phyloP scores from a whole-genome alignment of 768 basidiomycete genomes.

The Dentipellis fragilis region DNA sequence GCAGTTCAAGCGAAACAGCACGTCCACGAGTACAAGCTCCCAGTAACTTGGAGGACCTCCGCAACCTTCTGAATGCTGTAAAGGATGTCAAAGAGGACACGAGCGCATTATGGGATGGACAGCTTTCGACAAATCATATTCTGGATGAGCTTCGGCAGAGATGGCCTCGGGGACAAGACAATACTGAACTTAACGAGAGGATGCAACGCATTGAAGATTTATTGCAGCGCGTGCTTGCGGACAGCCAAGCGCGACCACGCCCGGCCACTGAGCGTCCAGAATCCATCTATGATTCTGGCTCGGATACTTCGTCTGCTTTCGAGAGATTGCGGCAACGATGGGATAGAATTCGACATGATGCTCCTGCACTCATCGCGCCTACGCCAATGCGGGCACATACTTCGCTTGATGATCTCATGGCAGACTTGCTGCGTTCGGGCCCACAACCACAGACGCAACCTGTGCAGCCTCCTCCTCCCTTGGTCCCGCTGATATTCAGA shows the following conservation, averaged over 20 bases:
- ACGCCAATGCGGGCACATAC: constrained; percentile 32
- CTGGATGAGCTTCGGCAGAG: constrained; percentile 52
- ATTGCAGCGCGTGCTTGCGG: constrained; percentile 5
- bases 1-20: constrained; percentile 26
- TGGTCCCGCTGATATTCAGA: constrained; percentile 46
- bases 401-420: constrained; percentile 49
- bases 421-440: constrained; percentile 46
- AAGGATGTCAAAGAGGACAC: constrained; percentile 52
- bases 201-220: constrained; percentile 11
- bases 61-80: constrained; percentile 45
- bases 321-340: constrained; percentile 20
- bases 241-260: constrained; percentile 5
- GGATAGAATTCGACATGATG: constrained; percentile 19
- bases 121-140: constrained; percentile 46
- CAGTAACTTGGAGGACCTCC: constrained; percentile 33
- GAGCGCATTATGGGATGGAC: constrained; percentile 50
- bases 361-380: constrained; percentile 33
- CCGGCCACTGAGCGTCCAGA: constrained; percentile 15
- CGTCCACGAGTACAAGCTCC: constrained; percentile 25
- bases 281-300: constrained; percentile 20
- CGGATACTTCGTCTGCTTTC: constrained; percentile 18
- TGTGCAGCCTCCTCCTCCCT: constrained; percentile 38
- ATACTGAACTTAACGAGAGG: constrained; percentile 22
- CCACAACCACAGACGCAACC: constrained; percentile 28
- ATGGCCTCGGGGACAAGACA: constrained; percentile 24